Evolutionary conservation across 768 basidiomycete species (phyloP).

Genomic region (Tricholoma furcatifolium): DNA sequence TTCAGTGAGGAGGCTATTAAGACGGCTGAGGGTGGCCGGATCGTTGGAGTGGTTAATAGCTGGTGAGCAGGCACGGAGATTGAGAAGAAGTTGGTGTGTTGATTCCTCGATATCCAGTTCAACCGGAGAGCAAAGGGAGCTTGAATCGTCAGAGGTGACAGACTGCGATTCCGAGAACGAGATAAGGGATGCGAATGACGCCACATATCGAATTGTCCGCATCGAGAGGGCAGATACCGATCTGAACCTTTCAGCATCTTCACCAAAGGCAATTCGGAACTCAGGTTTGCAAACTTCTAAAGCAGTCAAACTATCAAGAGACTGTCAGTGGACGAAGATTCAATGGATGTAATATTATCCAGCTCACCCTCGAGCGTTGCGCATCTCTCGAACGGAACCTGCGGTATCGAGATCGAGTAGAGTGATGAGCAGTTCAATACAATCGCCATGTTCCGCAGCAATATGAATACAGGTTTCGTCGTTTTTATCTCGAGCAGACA

Average conservation of each 20-base stretch:
- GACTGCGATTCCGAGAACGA: slow-evolving; percentile 40
- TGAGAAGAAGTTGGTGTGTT: slow-evolving; percentile 49
- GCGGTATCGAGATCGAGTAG: slow-evolving; percentile 65
- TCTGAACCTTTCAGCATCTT: slow-evolving; percentile 45
- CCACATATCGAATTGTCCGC: slow-evolving; percentile 49
- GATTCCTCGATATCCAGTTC: slow-evolving; percentile 46
- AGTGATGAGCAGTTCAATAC: slow-evolving; percentile 58
- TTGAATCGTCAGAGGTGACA: slow-evolving; percentile 25
- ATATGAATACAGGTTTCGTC: slow-evolving; percentile 81
- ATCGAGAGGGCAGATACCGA: slow-evolving; percentile 54
- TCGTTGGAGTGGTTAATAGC: slow-evolving; percentile 36
- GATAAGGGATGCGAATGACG: slow-evolving; percentile 49
- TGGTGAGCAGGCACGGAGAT: slow-evolving; percentile 50
- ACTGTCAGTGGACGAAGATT: slow-evolving; percentile 10
- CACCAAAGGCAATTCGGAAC: slow-evolving; percentile 60
- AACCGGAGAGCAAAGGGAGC: slow-evolving; percentile 34
- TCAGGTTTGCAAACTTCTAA: slow-evolving; percentile 67
- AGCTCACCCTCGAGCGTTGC: slow-evolving; percentile 71
- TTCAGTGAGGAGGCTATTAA: slow-evolving; percentile 48
- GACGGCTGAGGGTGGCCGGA: slow-evolving; percentile 36
- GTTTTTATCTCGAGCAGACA: slow-evolving; percentile 62
- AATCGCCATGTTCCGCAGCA: slow-evolving; percentile 73
- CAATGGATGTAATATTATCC: background rate
- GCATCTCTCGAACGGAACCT: slow-evolving; percentile 53
- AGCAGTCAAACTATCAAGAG: slow-evolving; percentile 55